A percentile compares a stretch with the other conserved stretches of the same genome.
Evolutionary conservation across 2,329 filamentous ascomycete species (phyloP).

Genomic region (Diaporthe aspalathi): DNA sequence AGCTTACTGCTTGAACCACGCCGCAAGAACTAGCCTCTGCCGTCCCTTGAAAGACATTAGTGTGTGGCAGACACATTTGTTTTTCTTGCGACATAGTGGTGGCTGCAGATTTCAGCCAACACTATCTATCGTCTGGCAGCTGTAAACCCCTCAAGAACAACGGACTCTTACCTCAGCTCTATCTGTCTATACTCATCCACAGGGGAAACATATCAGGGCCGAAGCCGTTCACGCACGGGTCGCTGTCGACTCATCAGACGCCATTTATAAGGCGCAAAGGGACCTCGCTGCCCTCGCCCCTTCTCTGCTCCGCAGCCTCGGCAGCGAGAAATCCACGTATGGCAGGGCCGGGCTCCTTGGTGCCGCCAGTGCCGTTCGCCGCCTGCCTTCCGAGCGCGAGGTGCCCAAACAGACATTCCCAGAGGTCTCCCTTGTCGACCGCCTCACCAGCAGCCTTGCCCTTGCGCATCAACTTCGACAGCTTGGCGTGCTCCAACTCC

Average conservation of each 20-base stretch:
- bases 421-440: constrained; percentile 82
- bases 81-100: neutral
- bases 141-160: neutral
- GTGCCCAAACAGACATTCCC: constrained; percentile 86
- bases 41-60: neutral
- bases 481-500: constrained; percentile 79
- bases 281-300: constrained; percentile 28
- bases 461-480: constrained; percentile 77
- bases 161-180: neutral
- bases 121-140: neutral
- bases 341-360: constrained; percentile 31
- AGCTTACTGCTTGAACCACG: neutral
- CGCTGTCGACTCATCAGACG: neutral
- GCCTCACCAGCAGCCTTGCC: constrained; percentile 80
- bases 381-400: constrained; percentile 47
- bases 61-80: neutral
- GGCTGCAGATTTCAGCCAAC: neutral
- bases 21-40: neutral
- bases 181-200: neutral
- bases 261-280: constrained; percentile 19
- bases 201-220: neutral
- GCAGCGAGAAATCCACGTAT: constrained; percentile 56
- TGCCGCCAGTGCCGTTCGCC: neutral
- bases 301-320: constrained; percentile 57
- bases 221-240: too few relatives aligned